Evolutionary conservation across 2,329 filamentous ascomycete species (phyloP), one percentile per base, ranked within the genome.

Genomic region (Diplodia sapinea): DNA sequence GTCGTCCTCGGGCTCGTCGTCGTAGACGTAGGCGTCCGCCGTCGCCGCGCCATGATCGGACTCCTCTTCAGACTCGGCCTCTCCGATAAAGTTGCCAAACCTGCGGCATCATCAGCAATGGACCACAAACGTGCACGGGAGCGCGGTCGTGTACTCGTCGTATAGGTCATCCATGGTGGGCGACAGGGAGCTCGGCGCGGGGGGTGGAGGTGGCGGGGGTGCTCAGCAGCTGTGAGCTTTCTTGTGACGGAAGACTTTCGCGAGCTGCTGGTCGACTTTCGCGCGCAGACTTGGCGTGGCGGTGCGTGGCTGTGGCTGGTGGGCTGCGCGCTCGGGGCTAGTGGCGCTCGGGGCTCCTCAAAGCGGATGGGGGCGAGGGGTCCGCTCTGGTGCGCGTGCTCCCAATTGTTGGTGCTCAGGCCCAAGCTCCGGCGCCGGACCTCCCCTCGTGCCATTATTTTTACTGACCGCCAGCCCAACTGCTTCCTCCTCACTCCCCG

Each of bases 81-180:
- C 95, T 77, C 95, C 95, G 78, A 98, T 97, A 82, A 95, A 98
- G 83, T 98, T 98, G 76, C 94, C 94, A 82, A 98, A 98, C 85
- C 93, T 96, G 73, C 31, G 43, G 38, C 40, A 54, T 72, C 64
- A 52, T 33, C 36, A 63, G 13, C 36, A 51, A 56, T 70, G 69
- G 74, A 11, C 7, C 11, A 70, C 6, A 2, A 2, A 9, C 2
- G 6, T 26, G 43, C 31, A 11, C 9, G 43, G 26, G 33, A 29
- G 64, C 70, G 73, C 31, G 20, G 26, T 29, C 9, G 68, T 70
- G 72, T 83, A 96, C 92, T 98, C 94, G 83, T 98, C 94, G 79
- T 98, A 97, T 74, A 97, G 89, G 81, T 97, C 94, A 84, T 97
- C 94, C 93, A 97, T 95, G 74, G 74, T 82, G 72, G 59, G 61